Conservation (phyloP, 345 rosid species). For the Eucalyptus curtisii region DNA sequence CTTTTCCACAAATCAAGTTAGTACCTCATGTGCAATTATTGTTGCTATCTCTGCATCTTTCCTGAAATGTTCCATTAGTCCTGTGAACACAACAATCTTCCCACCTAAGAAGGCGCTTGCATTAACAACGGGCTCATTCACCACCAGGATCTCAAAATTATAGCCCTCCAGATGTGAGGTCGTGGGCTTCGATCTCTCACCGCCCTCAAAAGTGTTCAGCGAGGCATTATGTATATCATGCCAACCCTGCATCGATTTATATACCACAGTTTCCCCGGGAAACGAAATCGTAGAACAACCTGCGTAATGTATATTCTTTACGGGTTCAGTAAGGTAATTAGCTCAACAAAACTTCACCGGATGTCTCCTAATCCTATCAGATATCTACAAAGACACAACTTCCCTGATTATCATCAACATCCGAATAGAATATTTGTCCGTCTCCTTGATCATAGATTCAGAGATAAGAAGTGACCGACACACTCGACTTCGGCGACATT, state of each 20-base stretch:
- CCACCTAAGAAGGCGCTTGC: slow-evolving; percentile 84
- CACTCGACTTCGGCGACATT: background rate
- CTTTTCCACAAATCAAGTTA: background rate
- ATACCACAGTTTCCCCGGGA: background rate
- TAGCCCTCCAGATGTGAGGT: slow-evolving; percentile 69
- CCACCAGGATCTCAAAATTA: slow-evolving; percentile 85
- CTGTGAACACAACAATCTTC: slow-evolving; percentile 80
- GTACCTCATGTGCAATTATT: slow-evolving; percentile 83
- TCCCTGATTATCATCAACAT: background rate
- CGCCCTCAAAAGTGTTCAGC: background rate
- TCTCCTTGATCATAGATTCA: background rate
- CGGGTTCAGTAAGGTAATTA: background rate
- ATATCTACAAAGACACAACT: background rate
- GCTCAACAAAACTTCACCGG: background rate
- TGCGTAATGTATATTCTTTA: background rate
- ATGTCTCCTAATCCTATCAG: background rate
- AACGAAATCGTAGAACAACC: background rate
- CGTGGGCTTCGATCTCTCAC: slow-evolving; percentile 17
- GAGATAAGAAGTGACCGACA: background rate
- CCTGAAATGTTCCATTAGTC: slow-evolving; percentile 56
- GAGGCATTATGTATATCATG: slow-evolving; percentile 50
- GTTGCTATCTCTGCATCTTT: slow-evolving; percentile 91
- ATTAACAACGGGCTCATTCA: slow-evolving; percentile 56
- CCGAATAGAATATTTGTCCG: background rate
- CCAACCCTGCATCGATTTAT: slow-evolving; percentile 17